These are phyloP conservation scores for Rubroboletus pulcherrimus DNA, from an alignment of 768 basidiomycete species.

Conservation along the genomic window DNA sequence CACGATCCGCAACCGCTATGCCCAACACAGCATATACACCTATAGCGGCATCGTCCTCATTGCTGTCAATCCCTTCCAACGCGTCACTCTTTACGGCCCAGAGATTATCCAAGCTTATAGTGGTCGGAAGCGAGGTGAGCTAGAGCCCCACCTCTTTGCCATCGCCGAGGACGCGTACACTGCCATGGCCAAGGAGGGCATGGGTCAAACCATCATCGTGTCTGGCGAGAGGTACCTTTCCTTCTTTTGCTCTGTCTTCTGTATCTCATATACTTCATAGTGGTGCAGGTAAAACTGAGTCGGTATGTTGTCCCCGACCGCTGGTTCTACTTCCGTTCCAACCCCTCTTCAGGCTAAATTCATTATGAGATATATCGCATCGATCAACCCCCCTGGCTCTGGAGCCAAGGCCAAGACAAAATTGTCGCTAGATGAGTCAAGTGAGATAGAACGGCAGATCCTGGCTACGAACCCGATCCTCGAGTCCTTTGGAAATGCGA, in stretches of 20 bases:
- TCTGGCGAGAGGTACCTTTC: slow-evolving; percentile 85
- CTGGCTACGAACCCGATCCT: slow-evolving; percentile 99
- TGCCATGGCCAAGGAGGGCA: slow-evolving; percentile 89
- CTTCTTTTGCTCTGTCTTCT: neutral
- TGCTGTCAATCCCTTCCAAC: slow-evolving; percentile 98
- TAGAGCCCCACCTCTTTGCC: slow-evolving; percentile 97
- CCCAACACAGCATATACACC: slow-evolving; percentile 96
- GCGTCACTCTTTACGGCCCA: slow-evolving; percentile 93
- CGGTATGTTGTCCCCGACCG: slow-evolving; percentile 46
- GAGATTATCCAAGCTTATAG: slow-evolving; percentile 98
- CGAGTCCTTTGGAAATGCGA: slow-evolving; percentile 98
- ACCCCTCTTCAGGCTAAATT: slow-evolving; percentile 73
- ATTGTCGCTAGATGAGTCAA: slow-evolving; percentile 76
- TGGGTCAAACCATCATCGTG: slow-evolving; percentile 98
- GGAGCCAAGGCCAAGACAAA: slow-evolving; percentile 63
- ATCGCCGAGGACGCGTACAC: slow-evolving; percentile 99
- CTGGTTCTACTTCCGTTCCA: neutral
- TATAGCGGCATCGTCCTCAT: slow-evolving; percentile 99
- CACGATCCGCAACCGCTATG: slow-evolving; percentile 95
- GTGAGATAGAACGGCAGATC: slow-evolving; percentile 96
- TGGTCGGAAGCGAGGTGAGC: slow-evolving; percentile 85
- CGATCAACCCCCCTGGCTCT: slow-evolving; percentile 81
- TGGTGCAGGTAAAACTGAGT: slow-evolving; percentile 99
- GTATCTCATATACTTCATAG: slow-evolving; percentile 39
- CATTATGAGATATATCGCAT: slow-evolving; percentile 98